Conservation (phyloP, 805 yeast genomes). For the Wickerhamiella australiensis region DNA sequence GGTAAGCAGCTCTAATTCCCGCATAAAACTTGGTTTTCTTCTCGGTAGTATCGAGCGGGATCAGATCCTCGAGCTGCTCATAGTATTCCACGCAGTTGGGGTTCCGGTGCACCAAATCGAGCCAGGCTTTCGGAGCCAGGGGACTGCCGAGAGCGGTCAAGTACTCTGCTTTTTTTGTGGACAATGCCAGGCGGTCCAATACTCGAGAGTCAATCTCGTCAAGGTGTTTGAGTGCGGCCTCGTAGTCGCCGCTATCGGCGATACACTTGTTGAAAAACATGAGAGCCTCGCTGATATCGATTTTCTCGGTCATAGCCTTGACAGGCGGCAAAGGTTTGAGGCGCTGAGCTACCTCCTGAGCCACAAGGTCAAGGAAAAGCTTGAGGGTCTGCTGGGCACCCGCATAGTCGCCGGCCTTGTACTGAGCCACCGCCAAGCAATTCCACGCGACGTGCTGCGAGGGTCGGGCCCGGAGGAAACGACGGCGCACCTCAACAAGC, state of each 20-base stretch:
- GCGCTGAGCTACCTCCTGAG: conserved; percentile 20
- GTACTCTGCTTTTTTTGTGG: conserved; percentile 58
- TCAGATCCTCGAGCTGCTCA: conserved; percentile 48
- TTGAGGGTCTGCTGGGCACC: conserved; percentile 61
- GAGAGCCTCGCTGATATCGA: conserved; percentile 71
- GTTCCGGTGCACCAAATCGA: conserved; percentile 66
- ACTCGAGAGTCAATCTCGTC: conserved; percentile 31
- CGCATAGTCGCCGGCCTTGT: conserved; percentile 52
- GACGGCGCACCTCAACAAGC: conserved; percentile 50
- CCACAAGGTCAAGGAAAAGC: conserved; percentile 63
- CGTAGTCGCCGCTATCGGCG: conserved; percentile 48
- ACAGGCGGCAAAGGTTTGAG: conserved; percentile 2
- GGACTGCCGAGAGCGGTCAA: conserved; percentile 44
- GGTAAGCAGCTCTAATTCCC: conserved; percentile 57
- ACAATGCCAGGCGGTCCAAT: conserved; percentile 39
- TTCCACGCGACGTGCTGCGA: conserved; percentile 21
- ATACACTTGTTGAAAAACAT: conserved; percentile 61
- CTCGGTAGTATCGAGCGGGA: conserved; percentile 42
- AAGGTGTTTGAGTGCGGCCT: conserved; percentile 51
- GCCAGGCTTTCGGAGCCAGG: conserved; percentile 58
- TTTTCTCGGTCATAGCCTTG: conserved; percentile 34
- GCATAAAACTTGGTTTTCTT: conserved; percentile 38
- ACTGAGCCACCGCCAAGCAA: conserved; percentile 48
- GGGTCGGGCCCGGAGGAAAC: conserved; percentile 47
- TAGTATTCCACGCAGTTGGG: conserved; percentile 70